Conservation (phyloP, 2,329 filamentous ascomycete genomes). For the Hyphodiscus sp. region DNA sequence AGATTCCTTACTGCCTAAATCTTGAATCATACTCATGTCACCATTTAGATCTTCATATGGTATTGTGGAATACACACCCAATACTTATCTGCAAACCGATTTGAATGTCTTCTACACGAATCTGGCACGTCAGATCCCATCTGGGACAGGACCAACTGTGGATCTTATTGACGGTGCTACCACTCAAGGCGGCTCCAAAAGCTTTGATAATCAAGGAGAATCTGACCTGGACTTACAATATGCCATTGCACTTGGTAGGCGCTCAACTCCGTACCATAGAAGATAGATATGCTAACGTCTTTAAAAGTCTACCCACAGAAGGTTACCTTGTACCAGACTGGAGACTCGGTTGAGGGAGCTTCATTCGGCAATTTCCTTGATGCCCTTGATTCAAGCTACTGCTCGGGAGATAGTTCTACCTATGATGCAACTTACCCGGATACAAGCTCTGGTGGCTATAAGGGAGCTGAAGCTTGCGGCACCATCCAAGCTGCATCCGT, state of each 20-base stretch:
- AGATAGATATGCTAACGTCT: background rate
- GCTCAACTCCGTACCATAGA: background rate
- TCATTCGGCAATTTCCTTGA: conserved; percentile 26
- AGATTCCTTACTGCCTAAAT: background rate
- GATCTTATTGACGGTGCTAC: conserved; percentile 41
- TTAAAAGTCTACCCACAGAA: conserved; percentile 41
- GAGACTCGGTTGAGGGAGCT: conserved; percentile 23
- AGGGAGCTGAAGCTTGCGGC: conserved; percentile 38
- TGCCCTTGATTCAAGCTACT: conserved; percentile 38
- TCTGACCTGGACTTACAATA: conserved; percentile 49
- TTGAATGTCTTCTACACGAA: conserved; percentile 41
- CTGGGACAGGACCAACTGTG: conserved; percentile 38
- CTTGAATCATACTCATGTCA: background rate
- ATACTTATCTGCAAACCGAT: conserved; percentile 45
- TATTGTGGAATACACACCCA: conserved; percentile 41
- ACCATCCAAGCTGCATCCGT: conserved; percentile 42
- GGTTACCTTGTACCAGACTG: conserved; percentile 32
- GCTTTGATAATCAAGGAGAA: conserved; percentile 39
- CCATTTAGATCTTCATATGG: conserved; percentile 34
- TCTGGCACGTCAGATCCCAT: conserved; percentile 31
- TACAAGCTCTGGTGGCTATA: conserved; percentile 23
- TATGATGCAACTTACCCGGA: conserved; percentile 32
- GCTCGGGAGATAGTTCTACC: conserved; percentile 33
- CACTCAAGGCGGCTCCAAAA: conserved; percentile 34
- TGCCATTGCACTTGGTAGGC: conserved; percentile 36